These are phyloP conservation scores for Sideroxylon spinosum DNA, from an alignment of 179 eudicot species.

Conservation along the genomic window DNA sequence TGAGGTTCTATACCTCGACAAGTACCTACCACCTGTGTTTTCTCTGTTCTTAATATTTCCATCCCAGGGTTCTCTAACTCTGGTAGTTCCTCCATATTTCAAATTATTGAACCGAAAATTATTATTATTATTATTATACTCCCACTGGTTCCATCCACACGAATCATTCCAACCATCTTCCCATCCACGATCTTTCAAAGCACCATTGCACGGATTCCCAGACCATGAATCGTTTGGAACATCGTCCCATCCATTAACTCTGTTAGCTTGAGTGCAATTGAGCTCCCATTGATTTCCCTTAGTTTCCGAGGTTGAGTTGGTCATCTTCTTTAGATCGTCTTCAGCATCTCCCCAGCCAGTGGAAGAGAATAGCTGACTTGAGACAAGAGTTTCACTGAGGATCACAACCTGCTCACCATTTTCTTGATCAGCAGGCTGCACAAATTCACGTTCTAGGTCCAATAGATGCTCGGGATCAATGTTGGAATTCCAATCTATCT, in stretches of 20 bases:
- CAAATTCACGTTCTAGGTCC: constrained; percentile 40
- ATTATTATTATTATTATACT: constrained; percentile 13
- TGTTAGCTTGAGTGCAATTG: neutral
- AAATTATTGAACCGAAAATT: neutral
- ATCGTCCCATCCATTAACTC: constrained; percentile 15
- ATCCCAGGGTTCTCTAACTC: constrained; percentile 18
- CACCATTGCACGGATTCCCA: too few species aligned
- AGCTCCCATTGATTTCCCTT: constrained; percentile 3
- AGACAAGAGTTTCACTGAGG: constrained; percentile 23
- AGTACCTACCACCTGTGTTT: neutral
- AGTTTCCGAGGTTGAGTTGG: neutral
- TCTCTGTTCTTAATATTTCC: neutral
- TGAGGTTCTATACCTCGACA: constrained; percentile 20
- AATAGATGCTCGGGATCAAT: constrained; percentile 45
- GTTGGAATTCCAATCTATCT: constrained; percentile 56
- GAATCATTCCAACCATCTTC: constrained; percentile 13
- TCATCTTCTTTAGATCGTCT: constrained; percentile 6
- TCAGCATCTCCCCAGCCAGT: constrained; percentile 38
- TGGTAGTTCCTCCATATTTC: neutral
- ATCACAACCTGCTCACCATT: constrained; percentile 30
- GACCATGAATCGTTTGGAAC: constrained; percentile 7
- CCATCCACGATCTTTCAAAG: constrained; percentile 7
- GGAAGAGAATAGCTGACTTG: constrained; percentile 13
- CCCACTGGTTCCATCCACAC: constrained; percentile 16
- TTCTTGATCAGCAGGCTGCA: constrained; percentile 16